A percentile compares a stretch with the other conserved stretches of the same genome.
Evolutionary conservation across 2,329 filamentous ascomycete genomes (phyloP).

Genomic region (Thermomyces lanuginosus): DNA sequence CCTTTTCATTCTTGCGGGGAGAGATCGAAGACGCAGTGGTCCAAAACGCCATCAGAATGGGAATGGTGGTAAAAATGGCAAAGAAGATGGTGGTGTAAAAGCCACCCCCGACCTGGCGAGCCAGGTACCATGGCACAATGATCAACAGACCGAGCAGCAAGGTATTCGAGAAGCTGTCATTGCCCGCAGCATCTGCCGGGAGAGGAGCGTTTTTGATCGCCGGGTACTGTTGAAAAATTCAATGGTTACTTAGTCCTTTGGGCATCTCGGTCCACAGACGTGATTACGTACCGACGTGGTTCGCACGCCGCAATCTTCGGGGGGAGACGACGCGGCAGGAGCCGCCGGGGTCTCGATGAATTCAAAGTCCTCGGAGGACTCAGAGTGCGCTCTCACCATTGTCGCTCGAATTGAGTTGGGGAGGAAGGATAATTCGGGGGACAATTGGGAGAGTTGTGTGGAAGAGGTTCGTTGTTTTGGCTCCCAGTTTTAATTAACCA

Average conservation of each 20-base stretch:
- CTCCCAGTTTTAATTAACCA: no score
- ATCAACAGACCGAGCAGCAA: slow-evolving; percentile 55
- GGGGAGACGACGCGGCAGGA: slow-evolving; percentile 33
- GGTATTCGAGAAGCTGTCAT: slow-evolving; percentile 74
- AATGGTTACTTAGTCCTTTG: neutral
- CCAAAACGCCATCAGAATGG: slow-evolving; percentile 73
- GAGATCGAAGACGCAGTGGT: slow-evolving; percentile 60
- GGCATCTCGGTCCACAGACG: neutral
- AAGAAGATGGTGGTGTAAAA: slow-evolving; percentile 81
- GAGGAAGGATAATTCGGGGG: slow-evolving; percentile 4
- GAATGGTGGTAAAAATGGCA: slow-evolving; percentile 57
- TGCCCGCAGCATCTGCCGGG: slow-evolving; percentile 71
- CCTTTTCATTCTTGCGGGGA: slow-evolving; percentile 87
- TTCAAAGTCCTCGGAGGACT: slow-evolving; percentile 34
- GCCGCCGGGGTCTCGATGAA: slow-evolving; percentile 45
- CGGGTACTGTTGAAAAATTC: slow-evolving; percentile 44
- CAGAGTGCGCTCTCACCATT: slow-evolving; percentile 28
- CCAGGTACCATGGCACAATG: slow-evolving; percentile 59
- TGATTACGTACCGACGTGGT: slow-evolving; percentile 40
- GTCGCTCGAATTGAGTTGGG: slow-evolving; percentile 13
- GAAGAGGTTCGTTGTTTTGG: no score
- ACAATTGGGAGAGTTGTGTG: slow-evolving; percentile 6
- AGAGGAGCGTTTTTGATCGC: slow-evolving; percentile 89
- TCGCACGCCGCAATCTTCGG: slow-evolving; percentile 43
- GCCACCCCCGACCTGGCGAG: slow-evolving; percentile 71